phyloP scores from a whole-genome alignment of 257 asterid genomes.

The Jaltomata sinuosa region DNA sequence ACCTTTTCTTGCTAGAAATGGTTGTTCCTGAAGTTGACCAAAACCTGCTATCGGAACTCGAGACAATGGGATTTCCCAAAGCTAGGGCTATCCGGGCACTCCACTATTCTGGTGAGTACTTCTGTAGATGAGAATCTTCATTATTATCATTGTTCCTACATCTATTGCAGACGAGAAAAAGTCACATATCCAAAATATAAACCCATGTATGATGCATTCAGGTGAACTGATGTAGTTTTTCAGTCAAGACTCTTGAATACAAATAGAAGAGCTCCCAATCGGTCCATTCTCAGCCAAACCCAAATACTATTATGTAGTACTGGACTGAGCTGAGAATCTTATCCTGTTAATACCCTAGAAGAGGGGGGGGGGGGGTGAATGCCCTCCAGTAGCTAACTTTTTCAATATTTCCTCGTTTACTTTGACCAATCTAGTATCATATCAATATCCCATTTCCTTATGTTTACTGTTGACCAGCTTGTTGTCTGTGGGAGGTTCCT shows the following conservation, averaged over 20 bases:
- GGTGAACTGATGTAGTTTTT: neutral
- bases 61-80: conserved; percentile 82
- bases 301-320: neutral
- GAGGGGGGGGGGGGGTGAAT: neutral
- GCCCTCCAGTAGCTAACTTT: neutral
- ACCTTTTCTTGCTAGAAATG: conserved; percentile 46
- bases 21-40: conserved; percentile 86
- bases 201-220: neutral
- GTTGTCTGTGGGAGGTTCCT: neutral
- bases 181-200: neutral
- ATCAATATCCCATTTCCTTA: neutral
- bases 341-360: neutral
- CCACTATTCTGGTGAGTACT: conserved; percentile 64
- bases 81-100: conserved; percentile 87
- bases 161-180: neutral
- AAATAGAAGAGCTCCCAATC: neutral
- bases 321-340: neutral
- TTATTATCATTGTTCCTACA: neutral
- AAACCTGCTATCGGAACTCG: conserved; percentile 66
- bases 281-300: neutral
- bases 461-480: neutral
- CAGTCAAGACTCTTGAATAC: neutral
- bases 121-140: neutral
- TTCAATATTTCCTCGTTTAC: neutral
- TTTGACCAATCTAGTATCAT: neutral